These are phyloP conservation scores for Irpex sp. DNA, from an alignment of 1,284 basidiomycete genomes.

Conservation along the genomic window DNA sequence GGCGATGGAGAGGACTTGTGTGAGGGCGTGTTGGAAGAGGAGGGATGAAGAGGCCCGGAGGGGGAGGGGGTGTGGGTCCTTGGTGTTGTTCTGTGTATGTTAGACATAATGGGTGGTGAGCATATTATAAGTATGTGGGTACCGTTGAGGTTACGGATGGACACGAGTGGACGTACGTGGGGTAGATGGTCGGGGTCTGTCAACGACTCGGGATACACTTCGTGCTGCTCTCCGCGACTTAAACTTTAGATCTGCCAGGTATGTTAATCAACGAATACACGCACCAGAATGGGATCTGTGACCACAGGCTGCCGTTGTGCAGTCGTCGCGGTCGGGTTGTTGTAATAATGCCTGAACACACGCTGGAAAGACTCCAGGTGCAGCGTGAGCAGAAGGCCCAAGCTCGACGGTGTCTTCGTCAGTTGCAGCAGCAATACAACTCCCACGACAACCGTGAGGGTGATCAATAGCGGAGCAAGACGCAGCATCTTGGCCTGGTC, in stretches of 20 bases:
- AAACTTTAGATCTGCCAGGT: slow-evolving; percentile 1
- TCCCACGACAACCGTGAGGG: background rate
- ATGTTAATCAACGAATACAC: slow-evolving; percentile 7
- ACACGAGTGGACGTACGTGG: slow-evolving; percentile 25
- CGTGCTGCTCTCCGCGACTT: slow-evolving; percentile 30
- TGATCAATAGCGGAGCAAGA: background rate
- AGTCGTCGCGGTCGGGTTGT: slow-evolving; percentile 64
- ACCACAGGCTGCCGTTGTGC: slow-evolving; percentile 69
- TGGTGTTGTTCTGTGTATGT: slow-evolving; percentile 43
- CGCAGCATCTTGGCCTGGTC: background rate
- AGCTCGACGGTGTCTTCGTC: slow-evolving; percentile 11
- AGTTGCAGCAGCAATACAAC: background rate
- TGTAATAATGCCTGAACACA: slow-evolving; percentile 61
- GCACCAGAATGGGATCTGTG: slow-evolving; percentile 59
- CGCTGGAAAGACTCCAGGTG: slow-evolving; percentile 62
- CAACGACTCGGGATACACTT: slow-evolving; percentile 27
- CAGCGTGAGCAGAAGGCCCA: slow-evolving; percentile 50
- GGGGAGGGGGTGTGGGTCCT: slow-evolving; percentile 65
- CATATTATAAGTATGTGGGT: background rate
- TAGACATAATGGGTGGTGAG: too few relatives aligned
- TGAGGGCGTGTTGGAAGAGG: slow-evolving; percentile 47
- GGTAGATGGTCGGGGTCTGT: slow-evolving; percentile 60
- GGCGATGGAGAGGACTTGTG: slow-evolving; percentile 52
- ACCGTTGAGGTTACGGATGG: background rate
- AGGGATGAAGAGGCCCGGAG: slow-evolving; percentile 40